Conservation (phyloP, 1,284 basidiomycete genomes). For the Cutaneotrichosporon sp. region DNA sequence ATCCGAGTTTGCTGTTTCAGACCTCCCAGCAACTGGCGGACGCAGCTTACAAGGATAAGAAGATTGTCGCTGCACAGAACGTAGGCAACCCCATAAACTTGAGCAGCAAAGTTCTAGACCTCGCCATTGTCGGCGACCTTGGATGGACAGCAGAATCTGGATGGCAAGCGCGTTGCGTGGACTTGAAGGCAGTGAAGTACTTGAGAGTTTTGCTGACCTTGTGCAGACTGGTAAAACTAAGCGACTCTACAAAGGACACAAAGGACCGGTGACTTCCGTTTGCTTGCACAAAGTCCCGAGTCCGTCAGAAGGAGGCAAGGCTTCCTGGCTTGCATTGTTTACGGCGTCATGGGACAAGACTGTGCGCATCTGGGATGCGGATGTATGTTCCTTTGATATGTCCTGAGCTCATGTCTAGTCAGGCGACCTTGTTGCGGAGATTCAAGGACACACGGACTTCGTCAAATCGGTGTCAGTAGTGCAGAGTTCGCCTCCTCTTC, state of each 20-base stretch:
- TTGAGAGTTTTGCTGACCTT: neutral
- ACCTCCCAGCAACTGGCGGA: conserved; percentile 68
- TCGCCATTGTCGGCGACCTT: conserved; percentile 59
- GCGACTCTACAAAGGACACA: conserved; percentile 72
- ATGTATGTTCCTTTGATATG: conserved; percentile 51
- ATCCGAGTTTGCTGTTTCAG: conserved; percentile 56
- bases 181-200: conserved; percentile 59
- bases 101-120: conserved; percentile 64
- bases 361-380: conserved; percentile 73
- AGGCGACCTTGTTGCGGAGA: conserved; percentile 62
- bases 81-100: conserved; percentile 72
- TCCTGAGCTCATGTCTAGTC: conserved; percentile 52
- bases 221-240: conserved; percentile 68
- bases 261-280: conserved; percentile 76
- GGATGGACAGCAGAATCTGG: conserved; percentile 85
- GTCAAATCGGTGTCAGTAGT: conserved; percentile 72
- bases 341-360: conserved; percentile 91
- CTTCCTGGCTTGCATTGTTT: conserved; percentile 51
- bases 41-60: conserved; percentile 61
- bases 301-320: conserved; percentile 19
- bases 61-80: conserved; percentile 64
- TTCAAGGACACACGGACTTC: conserved; percentile 77
- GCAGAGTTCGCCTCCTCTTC: conserved; percentile 53
- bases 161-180: conserved; percentile 63
- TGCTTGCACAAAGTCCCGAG: conserved; percentile 54